Evolutionary conservation across 805 yeast species (phyloP).

Genomic region (Teunomyces tritomae): DNA sequence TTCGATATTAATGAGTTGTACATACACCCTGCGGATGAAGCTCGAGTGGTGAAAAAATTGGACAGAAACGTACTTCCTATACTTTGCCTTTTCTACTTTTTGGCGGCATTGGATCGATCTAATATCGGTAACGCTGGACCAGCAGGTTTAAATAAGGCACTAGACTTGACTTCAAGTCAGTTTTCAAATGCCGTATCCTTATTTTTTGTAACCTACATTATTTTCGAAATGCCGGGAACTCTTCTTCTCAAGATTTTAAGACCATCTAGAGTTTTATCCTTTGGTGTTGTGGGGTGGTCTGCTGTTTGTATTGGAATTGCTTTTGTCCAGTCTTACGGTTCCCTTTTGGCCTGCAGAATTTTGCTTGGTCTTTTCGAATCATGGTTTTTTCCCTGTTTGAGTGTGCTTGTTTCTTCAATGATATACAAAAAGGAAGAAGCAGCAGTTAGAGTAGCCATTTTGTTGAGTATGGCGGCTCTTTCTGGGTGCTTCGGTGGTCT

Average conservation of each 20-base stretch:
- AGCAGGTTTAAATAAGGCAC: slow-evolving; percentile 47
- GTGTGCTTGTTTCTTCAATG: slow-evolving; percentile 40
- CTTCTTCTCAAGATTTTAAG: slow-evolving; percentile 36
- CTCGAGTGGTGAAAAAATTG: slow-evolving; percentile 38
- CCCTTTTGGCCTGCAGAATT: slow-evolving; percentile 46
- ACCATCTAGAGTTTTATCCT: slow-evolving; percentile 24
- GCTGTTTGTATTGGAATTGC: slow-evolving; percentile 41
- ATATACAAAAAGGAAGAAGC: slow-evolving; percentile 15
- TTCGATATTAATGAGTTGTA: slow-evolving; percentile 7
- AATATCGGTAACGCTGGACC: slow-evolving; percentile 59
- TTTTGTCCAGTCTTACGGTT: slow-evolving; percentile 40
- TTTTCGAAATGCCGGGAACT: slow-evolving; percentile 36
- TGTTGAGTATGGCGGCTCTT: slow-evolving; percentile 52
- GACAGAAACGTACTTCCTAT: slow-evolving; percentile 45
- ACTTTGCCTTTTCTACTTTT: slow-evolving; percentile 41
- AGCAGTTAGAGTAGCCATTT: slow-evolving; percentile 23
- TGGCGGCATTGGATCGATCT: slow-evolving; percentile 51
- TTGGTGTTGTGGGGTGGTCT: slow-evolving; percentile 37
- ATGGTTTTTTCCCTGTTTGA: slow-evolving; percentile 50
- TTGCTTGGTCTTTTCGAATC: slow-evolving; percentile 53
- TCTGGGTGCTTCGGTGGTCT: slow-evolving; percentile 60
- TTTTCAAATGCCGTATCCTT: slow-evolving; percentile 46
- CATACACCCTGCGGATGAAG: slow-evolving; percentile 19
- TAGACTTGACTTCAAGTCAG: slow-evolving; percentile 37
- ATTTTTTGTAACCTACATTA: slow-evolving; percentile 46